Evolutionary conservation across 2,329 filamentous ascomycete species (phyloP).

Genomic region (Sclerotinia trifoliorum): DNA sequence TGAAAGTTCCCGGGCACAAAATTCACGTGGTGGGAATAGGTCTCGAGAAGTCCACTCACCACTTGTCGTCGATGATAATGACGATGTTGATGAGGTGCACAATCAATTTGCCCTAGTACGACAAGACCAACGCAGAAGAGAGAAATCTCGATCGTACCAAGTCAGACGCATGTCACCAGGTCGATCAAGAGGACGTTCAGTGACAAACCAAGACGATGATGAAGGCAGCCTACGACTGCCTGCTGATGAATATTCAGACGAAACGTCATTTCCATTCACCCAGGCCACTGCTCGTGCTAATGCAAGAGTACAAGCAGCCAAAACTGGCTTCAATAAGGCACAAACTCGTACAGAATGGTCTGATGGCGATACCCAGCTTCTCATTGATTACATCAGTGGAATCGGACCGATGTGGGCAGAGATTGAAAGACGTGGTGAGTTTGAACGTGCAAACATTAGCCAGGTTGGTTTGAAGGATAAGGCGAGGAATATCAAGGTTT

Average conservation of each 20-base stretch:
- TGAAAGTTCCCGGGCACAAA: not conserved
- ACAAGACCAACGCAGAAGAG: not conserved
- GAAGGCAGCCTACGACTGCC: not conserved
- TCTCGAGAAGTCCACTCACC: not conserved
- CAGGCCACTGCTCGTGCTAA: not conserved
- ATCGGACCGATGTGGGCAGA: constrained; percentile 48
- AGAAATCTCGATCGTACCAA: constrained; percentile 1
- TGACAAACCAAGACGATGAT: not conserved
- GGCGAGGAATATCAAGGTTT: constrained; percentile 53
- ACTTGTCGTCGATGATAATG: not conserved
- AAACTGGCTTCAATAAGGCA: not conserved
- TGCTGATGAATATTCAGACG: not conserved
- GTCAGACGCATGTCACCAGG: not conserved
- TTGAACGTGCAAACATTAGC: constrained; percentile 35
- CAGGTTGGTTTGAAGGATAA: constrained; percentile 56
- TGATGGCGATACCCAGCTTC: constrained; percentile 42
- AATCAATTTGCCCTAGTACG: not conserved
- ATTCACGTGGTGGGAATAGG: not conserved
- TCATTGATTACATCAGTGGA: constrained; percentile 50
- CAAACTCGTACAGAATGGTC: constrained; percentile 41
- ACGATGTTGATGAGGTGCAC: not conserved
- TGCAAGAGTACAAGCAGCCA: not conserved
- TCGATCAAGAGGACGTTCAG: not conserved
- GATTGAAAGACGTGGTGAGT: constrained; percentile 44
- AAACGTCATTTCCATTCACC: not conserved